Conservation (phyloP, 1,284 basidiomycete species). For the Cystobasidiaceae sp. region DNA sequence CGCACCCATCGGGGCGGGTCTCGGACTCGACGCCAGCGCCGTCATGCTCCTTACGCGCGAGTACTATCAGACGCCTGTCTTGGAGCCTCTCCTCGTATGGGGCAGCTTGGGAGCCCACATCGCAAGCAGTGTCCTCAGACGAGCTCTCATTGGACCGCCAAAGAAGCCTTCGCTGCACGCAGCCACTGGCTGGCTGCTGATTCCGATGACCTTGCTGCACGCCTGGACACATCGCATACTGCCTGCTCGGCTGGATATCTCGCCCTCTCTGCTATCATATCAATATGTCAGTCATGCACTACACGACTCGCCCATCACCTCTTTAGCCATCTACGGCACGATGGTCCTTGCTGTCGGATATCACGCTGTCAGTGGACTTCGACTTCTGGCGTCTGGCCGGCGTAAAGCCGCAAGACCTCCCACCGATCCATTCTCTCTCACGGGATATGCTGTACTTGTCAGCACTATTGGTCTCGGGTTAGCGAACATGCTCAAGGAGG, state of each 20-base stretch:
- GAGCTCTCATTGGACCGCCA: background rate
- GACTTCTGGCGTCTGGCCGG: constrained; percentile 19
- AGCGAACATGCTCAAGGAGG: constrained; percentile 18
- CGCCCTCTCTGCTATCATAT: constrained; percentile 40
- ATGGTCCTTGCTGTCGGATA: constrained; percentile 32
- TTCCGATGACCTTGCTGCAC: constrained; percentile 37
- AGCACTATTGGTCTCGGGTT: constrained; percentile 20
- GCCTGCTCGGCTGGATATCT: constrained; percentile 35
- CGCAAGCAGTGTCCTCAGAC: constrained; percentile 29
- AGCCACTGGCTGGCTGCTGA: constrained; percentile 37
- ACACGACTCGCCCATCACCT: constrained; percentile 14
- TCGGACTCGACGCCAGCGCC: constrained; percentile 32
- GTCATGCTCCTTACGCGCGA: constrained; percentile 39
- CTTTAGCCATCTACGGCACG: constrained; percentile 30
- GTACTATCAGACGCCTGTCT: constrained; percentile 36
- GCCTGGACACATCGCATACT: constrained; percentile 38
- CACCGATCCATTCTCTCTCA: background rate
- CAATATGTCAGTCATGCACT: constrained; percentile 37
- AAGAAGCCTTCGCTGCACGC: constrained; percentile 33
- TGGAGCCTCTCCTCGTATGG: constrained; percentile 37
- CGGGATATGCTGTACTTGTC: constrained; percentile 11
- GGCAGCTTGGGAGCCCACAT: constrained; percentile 35
- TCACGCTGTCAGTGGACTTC: constrained; percentile 36
- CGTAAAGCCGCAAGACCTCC: constrained; percentile 20
- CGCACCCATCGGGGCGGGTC: constrained; percentile 32